phyloP scores from a whole-genome alignment of 2,329 filamentous ascomycete species.

The Pyrenochaeta sp. region DNA sequence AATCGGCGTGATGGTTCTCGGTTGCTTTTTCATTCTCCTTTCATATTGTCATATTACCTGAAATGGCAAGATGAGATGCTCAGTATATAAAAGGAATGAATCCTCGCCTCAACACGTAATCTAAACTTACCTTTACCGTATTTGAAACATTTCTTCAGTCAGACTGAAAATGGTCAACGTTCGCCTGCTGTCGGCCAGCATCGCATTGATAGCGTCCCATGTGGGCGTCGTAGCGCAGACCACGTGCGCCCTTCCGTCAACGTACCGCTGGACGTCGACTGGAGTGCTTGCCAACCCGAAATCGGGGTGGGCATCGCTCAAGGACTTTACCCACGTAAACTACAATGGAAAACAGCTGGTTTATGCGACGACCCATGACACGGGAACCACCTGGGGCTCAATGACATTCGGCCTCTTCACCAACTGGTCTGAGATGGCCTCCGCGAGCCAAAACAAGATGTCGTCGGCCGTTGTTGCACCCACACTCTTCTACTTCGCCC shows the following conservation, averaged over 20 bases:
- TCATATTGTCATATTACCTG: no score
- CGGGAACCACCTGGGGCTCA: slow-evolving; percentile 61
- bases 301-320: slow-evolving; percentile 65
- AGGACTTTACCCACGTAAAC: slow-evolving; percentile 67
- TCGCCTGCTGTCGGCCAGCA: not conserved
- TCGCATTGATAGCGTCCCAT: slow-evolving; percentile 19
- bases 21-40: no score
- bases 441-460: slow-evolving; percentile 64
- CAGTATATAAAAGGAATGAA: no score
- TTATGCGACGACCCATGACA: slow-evolving; percentile 63
- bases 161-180: no score
- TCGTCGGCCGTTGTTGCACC: slow-evolving; percentile 61
- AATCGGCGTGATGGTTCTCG: no score
- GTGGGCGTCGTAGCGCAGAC: slow-evolving; percentile 22
- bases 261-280: slow-evolving; percentile 65
- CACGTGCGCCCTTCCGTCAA: slow-evolving; percentile 62
- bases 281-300: slow-evolving; percentile 61
- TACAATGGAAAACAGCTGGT: slow-evolving; percentile 69
- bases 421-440: slow-evolving; percentile 62
- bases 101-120: no score
- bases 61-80: no score
- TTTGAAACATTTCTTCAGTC: no score
- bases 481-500: slow-evolving; percentile 69
- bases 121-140: no score
- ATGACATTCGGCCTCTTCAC: slow-evolving; percentile 66